Conservation (phyloP, 495 filamentous ascomycete genomes). For the Terfezia boudieri region DNA sequence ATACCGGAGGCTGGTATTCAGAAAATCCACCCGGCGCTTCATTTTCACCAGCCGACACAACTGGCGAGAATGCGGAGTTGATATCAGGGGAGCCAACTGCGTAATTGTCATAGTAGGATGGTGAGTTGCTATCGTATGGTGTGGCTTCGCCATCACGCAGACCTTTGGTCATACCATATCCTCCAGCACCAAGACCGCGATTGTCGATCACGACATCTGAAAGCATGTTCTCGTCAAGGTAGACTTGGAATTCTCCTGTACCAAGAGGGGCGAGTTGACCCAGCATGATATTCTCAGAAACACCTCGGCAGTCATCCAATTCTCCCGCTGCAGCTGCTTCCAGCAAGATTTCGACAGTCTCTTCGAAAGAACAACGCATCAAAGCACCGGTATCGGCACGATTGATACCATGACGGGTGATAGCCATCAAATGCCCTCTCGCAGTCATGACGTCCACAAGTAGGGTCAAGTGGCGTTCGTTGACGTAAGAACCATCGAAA, state of each 20-base stretch:
- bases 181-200: constrained; percentile 36
- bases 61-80: constrained; percentile 72
- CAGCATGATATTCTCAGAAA: constrained; percentile 97
- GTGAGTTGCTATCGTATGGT: constrained; percentile 82
- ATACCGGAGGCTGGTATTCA: constrained; percentile 30
- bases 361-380: constrained; percentile 99
- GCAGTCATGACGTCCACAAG: constrained; percentile 97
- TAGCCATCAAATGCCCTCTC: constrained; percentile 74
- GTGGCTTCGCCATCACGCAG: constrained; percentile 70
- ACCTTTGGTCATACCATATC: constrained; percentile 54
- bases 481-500: constrained; percentile 97
- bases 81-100: constrained; percentile 48
- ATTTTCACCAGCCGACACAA: constrained; percentile 42
- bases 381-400: constrained; percentile 89
- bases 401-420: constrained; percentile 97
- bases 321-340: constrained; percentile 88
- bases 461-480: constrained; percentile 91
- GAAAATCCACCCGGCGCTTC: constrained; percentile 59
- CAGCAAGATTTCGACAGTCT: constrained; percentile 92
- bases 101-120: constrained; percentile 48
- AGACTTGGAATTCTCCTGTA: constrained; percentile 82
- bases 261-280: constrained; percentile 92
- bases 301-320: constrained; percentile 88
- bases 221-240: constrained; percentile 81
- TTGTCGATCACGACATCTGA: constrained; percentile 86